Evolutionary conservation across 2,329 filamentous ascomycete species (phyloP).

Genomic region (Fusarium gaditjirri): DNA sequence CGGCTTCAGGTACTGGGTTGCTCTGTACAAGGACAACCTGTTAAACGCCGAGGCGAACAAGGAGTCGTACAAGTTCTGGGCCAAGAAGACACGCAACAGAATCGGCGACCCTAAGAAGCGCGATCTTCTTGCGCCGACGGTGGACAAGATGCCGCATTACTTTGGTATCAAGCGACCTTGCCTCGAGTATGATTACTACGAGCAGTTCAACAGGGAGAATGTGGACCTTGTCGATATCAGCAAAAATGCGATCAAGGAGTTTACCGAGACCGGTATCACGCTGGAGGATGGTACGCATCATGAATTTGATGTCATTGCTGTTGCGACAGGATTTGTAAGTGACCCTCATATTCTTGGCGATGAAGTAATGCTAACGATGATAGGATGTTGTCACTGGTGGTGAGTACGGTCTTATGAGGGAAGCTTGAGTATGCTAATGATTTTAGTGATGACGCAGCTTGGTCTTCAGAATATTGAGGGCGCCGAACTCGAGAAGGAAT

Average conservation of each 20-base stretch:
- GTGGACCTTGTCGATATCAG: conserved; percentile 57
- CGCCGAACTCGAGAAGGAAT: conserved; percentile 54
- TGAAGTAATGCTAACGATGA: conserved; percentile 8
- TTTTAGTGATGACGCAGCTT: conserved; percentile 56
- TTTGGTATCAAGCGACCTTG: conserved; percentile 65
- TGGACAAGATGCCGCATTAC: conserved; percentile 57
- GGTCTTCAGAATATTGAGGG: conserved; percentile 55
- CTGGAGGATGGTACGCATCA: conserved; percentile 54
- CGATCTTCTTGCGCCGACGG: conserved; percentile 62
- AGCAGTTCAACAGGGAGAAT: conserved; percentile 57
- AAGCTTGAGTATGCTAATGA: not conserved
- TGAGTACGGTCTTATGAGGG: not conserved
- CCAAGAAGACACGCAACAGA: conserved; percentile 59
- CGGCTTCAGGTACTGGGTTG: conserved; percentile 66
- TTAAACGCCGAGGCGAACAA: conserved; percentile 59
- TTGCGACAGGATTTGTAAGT: conserved; percentile 60
- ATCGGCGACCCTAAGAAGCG: conserved; percentile 60
- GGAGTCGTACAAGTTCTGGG: conserved; percentile 67
- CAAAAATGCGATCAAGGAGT: conserved; percentile 53
- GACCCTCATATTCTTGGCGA: rapidly evolving
- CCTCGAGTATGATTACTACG: conserved; percentile 57
- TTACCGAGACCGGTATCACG: conserved; percentile 55
- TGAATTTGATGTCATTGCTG: conserved; percentile 57
- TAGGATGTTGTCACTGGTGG: conserved; percentile 52
- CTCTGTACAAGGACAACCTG: conserved; percentile 64